These are phyloP conservation scores for Picea abies DNA, from an alignment of 83 land plant species.

Conservation along the genomic window DNA sequence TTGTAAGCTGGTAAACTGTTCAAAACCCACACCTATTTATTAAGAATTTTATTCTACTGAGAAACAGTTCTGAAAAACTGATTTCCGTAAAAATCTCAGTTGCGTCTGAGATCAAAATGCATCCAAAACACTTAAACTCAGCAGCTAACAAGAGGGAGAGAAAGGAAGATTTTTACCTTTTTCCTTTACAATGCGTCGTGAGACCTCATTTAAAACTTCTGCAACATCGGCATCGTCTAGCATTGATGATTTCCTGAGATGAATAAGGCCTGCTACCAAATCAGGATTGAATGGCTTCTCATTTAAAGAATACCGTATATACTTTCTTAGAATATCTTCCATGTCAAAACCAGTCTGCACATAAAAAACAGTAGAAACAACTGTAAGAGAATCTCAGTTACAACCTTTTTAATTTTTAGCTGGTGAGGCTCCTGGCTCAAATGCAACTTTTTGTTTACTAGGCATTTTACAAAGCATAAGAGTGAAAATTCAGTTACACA, in stretches of 20 bases:
- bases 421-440: too few relatives aligned
- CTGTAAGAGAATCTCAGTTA: too few relatives aligned
- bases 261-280: conserved; percentile 73
- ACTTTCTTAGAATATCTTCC: conserved; percentile 90
- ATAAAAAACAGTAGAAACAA: not conserved
- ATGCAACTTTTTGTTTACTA: too few relatives aligned
- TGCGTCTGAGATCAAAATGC: conserved; percentile 4
- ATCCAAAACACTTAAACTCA: conserved; percentile 5
- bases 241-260: conserved; percentile 72
- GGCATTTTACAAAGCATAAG: too few relatives aligned
- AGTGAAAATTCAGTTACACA: not conserved
- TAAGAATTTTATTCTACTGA: not conserved
- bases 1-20: not conserved
- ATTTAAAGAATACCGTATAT: conserved; percentile 90
- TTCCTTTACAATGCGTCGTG: conserved; percentile 84
- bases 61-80: not conserved
- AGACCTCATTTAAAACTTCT: conserved; percentile 84
- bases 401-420: too few relatives aligned
- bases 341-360: conserved; percentile 86
- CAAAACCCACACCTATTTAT: not conserved
- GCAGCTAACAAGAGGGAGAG: not conserved
- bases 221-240: conserved; percentile 79
- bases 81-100: not conserved
- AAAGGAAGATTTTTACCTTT: conserved; percentile 61
- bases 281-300: conserved; percentile 91